Base-by-base conservation (phyloP, 768 basidiomycete species). In the Lyophyllum semitale region DNA sequence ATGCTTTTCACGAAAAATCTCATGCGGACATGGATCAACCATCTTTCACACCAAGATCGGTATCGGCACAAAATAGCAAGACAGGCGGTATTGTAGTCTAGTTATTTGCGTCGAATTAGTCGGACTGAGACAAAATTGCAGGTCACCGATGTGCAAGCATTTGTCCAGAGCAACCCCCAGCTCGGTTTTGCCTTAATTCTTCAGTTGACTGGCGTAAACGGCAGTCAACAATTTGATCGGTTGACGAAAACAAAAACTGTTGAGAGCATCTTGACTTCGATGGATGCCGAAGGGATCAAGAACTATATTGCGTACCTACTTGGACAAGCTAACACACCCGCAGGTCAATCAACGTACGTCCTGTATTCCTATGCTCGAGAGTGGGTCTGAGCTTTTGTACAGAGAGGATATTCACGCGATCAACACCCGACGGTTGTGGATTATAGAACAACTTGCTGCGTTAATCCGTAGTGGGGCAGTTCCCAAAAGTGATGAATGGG, bases 11-110 rank as follows among this genome's bases (percentile, higher is more conserved):
- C 92, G 18, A 89, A 88, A 63, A 95, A 97, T 68, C 91, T 97
- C 65, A 95, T 98, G 90, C 87, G 94, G 33, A 88, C 89, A 33
- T 96, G 95, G 93, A 95, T 96, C 56, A 96, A 96, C 67, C 95
- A 98, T 69, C 79, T 99, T 20, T 90, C 93, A 0, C 87, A 91
- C 51, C 80, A 80, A 42, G 95, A 98, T 69, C 83, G 94, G 48
- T 89, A 94, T 67, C 73, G 98, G 43, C 91, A 96, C 75, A 95
- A 93, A 71, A 87, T 89, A 17, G 93, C 96, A 2, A 82, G 81
- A 54, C 85, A 91, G 69, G 87, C 93, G 66, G 96, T 91, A 62
- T 41, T 32, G 45, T 12, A 49, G 7, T n/a, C 6, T 20, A 4
- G 30, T 38, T 46, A 17, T 17, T 11, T 41, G 37, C 8, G 9